Evolutionary conservation across 1,139 yeast genomes (phyloP), one percentile per base, ranked within the genome.

Genomic region (Yamadazyma membranifaciens): DNA sequence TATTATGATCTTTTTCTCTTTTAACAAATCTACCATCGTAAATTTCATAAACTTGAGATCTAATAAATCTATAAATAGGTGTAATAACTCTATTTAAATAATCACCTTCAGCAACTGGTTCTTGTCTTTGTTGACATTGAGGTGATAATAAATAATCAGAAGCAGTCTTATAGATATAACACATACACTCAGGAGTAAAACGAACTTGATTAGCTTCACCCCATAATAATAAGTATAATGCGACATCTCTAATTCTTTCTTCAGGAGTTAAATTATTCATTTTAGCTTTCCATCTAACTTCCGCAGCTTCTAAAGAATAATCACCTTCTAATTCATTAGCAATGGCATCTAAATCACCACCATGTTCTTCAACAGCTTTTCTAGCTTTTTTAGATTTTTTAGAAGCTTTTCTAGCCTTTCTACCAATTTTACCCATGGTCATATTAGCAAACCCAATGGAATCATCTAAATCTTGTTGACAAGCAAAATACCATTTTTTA

Each of bases 191-290:
- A 11, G 98, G 89, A 42, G 92, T 83, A 67, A 91, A 94, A 62
- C 98, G 81, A 46, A 92, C 91, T 71, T 92, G 98, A 67, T 91
- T 91, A 33, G 98, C 96, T 69, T 92, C 99, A 63, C 98, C 98
- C 99, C 99, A 92, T 55, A 89, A 76, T 59, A 91, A 76, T 55
- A 92, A 73, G 69, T 88, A 92, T 47, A 92, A 78, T 6, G 98
- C 92, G 48, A 92, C 67, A 59, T 92, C 98, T 60, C 95, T 82
- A 34, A 87, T 89, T 63, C 95, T 82, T 62, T 91, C 97, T 52
- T 72, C 77, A 3, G 78, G 78, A 34, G 67, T 54, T 46, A 72
- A 63, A 22, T 66, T 54, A 50, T 72, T 71, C 77, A 72, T 71
- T 59, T 65, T 70, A 41, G 77, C 74, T 55, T 67, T 70, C 78